Base-by-base conservation (phyloP, 495 filamentous ascomycete species). In the Patellaria atrata region DNA sequence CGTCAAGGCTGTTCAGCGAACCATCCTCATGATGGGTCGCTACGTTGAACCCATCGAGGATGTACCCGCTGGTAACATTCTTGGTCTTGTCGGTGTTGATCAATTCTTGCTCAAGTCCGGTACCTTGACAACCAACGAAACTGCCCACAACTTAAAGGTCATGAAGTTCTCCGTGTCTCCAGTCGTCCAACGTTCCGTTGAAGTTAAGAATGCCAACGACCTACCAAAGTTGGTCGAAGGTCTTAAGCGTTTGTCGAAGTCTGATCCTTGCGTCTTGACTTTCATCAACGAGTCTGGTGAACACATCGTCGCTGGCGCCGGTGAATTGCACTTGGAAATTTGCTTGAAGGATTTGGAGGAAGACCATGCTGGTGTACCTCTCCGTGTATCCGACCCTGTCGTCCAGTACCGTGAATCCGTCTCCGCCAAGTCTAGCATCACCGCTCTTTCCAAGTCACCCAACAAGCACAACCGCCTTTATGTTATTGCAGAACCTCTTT, bases 401-500 rank as follows among this genome's bases (percentile, higher is more conserved):
- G 89, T 96, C 54, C 68, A 77, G 52, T 96, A 93, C 76, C 87
- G 89, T 71, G 89, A 99, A 73, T 89, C 87, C 38, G 89, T 99
- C 50, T 60, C 62, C 44, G 72, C 32, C 42, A 65, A 63, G 42
- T 94, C 87, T 33, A 81, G 75, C 68, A 96, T 96, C 46, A 94
- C 85, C 55, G 89, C 89, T 38, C 70, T 99, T 41, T 99, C 89
- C 54, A 99, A 99, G 73, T 99, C 89, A 8, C 89, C 89, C 63
- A 99, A 99, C 75, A 99, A 99, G 82, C 89, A 99, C 79, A 99
- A 99, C 68, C 84, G 89, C 77, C 72, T 99, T 12, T 99, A 96
- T 70, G 70, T 99, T 58, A 75, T 70, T 54, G 89, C 89, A 40
- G 59, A 82, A 62, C 91, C 89, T 39, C 65, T 99, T 26, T 74